Evolutionary conservation across 805 yeast species (phyloP).

Genomic region (Wickerhamiella nectarea): DNA sequence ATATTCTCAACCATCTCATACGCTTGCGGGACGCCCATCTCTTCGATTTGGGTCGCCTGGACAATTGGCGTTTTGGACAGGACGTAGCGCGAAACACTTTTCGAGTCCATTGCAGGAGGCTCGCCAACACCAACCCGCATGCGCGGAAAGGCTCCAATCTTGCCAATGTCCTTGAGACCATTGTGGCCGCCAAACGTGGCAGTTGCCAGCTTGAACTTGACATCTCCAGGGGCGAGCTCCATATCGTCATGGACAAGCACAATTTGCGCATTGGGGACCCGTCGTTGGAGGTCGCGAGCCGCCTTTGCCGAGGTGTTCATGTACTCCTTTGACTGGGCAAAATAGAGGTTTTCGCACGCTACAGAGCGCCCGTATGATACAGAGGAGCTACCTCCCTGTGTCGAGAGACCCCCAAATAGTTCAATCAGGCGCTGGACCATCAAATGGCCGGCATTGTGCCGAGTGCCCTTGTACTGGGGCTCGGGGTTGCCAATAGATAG

Average conservation of each 20-base stretch:
- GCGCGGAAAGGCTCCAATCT: constrained; percentile 40
- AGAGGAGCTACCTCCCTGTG: constrained; percentile 15
- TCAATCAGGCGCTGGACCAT: constrained; percentile 20
- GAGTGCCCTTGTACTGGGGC: constrained; percentile 40
- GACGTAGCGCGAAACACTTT: constrained; percentile 45
- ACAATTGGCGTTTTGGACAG: constrained; percentile 33
- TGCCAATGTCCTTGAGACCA: constrained; percentile 56
- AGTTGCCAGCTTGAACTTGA: constrained; percentile 46
- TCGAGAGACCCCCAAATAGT: constrained; percentile 7
- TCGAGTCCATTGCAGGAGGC: constrained; percentile 34
- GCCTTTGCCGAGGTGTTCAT: constrained; percentile 67
- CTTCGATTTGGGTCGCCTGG: constrained; percentile 1
- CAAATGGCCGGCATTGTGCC: constrained; percentile 70
- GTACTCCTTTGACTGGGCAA: constrained; percentile 39
- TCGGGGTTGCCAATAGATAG: constrained; percentile 69
- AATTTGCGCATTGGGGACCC: constrained; percentile 14
- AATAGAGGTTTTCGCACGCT: constrained; percentile 25
- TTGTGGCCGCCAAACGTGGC: constrained; percentile 71
- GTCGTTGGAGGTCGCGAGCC: constrained; percentile 23
- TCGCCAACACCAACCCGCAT: constrained; percentile 69
- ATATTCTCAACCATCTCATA: constrained; percentile 10
- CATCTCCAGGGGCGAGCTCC: constrained; percentile 48
- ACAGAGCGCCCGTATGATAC: constrained; percentile 18
- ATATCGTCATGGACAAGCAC: constrained; percentile 72
- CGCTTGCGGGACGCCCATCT: constrained; percentile 6